phyloP scores from a whole-genome alignment of 257 asterid genomes.

The Sherardia arvensis region DNA sequence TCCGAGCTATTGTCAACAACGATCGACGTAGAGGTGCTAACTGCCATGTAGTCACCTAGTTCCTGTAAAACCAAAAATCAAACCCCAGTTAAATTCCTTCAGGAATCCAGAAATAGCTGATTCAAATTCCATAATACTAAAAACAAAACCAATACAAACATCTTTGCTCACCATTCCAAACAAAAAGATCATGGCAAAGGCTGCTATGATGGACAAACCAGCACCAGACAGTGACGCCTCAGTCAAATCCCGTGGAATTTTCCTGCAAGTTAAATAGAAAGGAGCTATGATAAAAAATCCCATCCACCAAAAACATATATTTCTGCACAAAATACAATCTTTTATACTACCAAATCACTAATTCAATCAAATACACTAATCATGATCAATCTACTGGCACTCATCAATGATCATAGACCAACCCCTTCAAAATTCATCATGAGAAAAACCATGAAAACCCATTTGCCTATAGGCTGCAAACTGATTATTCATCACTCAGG shows the following conservation, averaged over 20 bases:
- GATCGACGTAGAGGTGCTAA: constrained; percentile 67
- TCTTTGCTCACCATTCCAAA: constrained; percentile 83
- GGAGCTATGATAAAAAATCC: background rate
- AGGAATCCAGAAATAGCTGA: background rate
- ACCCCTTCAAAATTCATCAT: background rate
- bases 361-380: background rate
- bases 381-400: background rate
- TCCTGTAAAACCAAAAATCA: constrained; percentile 43
- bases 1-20: constrained; percentile 86
- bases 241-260: constrained; percentile 79
- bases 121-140: background rate
- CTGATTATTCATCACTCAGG: background rate
- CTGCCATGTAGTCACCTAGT: constrained; percentile 53
- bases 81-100: background rate
- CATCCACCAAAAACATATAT: background rate
- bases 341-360: too few relatives aligned
- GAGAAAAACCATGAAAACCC: background rate
- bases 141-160: background rate
- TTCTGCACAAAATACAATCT: too few relatives aligned
- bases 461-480: background rate
- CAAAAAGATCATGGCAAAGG: constrained; percentile 65
- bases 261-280: constrained; percentile 44
- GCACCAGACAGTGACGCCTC: constrained; percentile 94
- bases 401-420: background rate
- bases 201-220: constrained; percentile 83